Percentiles rank a stretch among this genome's conserved stretches.
These are phyloP conservation scores for Fusarium sarcochroum DNA, from an alignment of 2,329 filamentous ascomycete species.

Conservation along the genomic window DNA sequence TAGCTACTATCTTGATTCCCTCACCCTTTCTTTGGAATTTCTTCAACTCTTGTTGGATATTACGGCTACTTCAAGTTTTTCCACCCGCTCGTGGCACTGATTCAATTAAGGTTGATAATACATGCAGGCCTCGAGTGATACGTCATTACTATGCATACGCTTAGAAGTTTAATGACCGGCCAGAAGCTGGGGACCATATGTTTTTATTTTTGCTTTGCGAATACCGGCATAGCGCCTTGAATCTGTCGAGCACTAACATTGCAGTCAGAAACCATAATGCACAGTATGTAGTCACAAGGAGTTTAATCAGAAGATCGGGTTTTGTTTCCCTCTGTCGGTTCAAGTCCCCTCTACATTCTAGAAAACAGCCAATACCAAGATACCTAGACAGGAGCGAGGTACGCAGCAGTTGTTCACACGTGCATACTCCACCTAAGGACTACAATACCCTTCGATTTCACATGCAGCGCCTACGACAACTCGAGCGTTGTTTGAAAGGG, in stretches of 20 bases:
- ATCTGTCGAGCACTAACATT: not conserved
- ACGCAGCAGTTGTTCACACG: not conserved
- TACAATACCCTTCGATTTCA: not conserved
- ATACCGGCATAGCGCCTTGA: not conserved
- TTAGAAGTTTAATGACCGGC: not conserved
- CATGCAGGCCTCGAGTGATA: no score
- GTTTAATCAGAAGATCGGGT: not conserved
- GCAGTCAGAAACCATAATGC: not conserved
- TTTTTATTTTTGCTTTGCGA: not conserved
- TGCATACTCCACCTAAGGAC: not conserved
- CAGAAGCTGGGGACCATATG: no score
- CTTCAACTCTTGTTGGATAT: no score
- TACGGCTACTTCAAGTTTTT: no score
- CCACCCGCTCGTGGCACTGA: no score
- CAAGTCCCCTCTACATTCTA: not conserved
- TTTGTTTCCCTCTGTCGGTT: not conserved
- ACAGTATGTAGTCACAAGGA: not conserved
- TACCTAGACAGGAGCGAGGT: not conserved
- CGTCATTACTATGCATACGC: not conserved
- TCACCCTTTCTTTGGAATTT: no score
- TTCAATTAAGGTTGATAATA: no score
- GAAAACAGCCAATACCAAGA: not conserved
- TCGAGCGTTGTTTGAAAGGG: not conserved
- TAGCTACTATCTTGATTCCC: no score
- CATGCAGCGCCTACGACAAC: constrained; percentile 6